phyloP scores from a whole-genome alignment of 2,329 filamentous ascomycete species.

The Colletotrichum paranaense region DNA sequence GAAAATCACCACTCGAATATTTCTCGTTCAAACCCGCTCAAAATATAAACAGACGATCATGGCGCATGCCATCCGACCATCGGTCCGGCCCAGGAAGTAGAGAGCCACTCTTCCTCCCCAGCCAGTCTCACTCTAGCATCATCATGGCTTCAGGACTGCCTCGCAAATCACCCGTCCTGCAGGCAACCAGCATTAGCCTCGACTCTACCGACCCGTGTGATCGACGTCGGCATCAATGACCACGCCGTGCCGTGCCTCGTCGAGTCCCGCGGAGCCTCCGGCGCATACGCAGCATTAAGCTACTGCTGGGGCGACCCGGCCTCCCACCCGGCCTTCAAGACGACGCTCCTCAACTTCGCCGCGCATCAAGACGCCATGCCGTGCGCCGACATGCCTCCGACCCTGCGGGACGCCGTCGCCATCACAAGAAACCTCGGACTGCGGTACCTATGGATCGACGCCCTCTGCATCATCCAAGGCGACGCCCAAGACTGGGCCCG shows the following conservation, averaged over 20 bases:
- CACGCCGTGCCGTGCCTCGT: not conserved
- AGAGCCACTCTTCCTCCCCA: not conserved
- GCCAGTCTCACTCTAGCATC: not conserved
- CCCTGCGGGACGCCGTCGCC: not conserved
- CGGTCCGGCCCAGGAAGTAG: not conserved
- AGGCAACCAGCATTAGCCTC: not conserved
- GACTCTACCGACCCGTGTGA: not conserved
- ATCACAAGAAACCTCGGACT: not conserved
- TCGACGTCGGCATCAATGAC: not conserved
- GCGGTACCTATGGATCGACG: constrained; percentile 6
- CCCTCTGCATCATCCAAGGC: constrained; percentile 8
- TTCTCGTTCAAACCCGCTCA: not conserved
- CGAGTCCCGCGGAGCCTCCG: not conserved
- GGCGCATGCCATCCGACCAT: not conserved
- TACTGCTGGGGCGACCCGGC: constrained; percentile 10
- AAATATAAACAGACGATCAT: not conserved
- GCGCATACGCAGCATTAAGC: not conserved
- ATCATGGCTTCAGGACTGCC: not conserved
- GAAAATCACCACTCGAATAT: not conserved
- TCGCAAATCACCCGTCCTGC: not conserved
- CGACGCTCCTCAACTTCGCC: not conserved
- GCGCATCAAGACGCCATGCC: not conserved
- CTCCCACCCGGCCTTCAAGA: not conserved
- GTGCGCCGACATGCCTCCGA: not conserved
- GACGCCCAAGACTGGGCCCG: not conserved